These are phyloP conservation scores for Xylaria digitata DNA, from an alignment of 2,329 filamentous ascomycete species.

Conservation along the genomic window DNA sequence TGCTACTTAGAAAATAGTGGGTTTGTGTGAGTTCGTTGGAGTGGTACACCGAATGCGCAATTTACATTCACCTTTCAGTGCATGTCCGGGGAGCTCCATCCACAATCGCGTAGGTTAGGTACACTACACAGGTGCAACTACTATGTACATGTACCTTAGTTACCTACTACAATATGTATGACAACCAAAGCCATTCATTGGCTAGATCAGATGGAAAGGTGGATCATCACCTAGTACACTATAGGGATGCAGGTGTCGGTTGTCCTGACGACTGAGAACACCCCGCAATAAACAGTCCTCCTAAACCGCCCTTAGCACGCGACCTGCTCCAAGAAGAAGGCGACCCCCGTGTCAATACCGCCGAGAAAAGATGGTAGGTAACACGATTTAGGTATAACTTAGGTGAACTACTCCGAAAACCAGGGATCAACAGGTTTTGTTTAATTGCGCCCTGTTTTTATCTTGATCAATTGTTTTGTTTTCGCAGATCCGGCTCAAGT, in stretches of 20 bases:
- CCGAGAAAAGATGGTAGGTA: background rate
- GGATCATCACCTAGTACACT: background rate
- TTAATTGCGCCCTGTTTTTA: conserved; percentile 12
- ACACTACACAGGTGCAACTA: too few species aligned
- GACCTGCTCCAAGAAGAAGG: conserved; percentile 36
- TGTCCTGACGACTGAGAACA: conserved; percentile 33
- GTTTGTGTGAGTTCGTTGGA: too few species aligned
- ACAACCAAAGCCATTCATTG: too few species aligned
- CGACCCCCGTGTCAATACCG: conserved; percentile 4
- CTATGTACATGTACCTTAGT: too few species aligned
- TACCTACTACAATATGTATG: too few species aligned
- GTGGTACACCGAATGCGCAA: too few species aligned
- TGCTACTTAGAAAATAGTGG: conserved; percentile 2
- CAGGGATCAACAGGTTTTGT: background rate
- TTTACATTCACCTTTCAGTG: too few species aligned
- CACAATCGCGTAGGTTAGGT: too few species aligned
- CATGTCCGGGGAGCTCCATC: too few species aligned
- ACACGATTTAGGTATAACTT: too few species aligned
- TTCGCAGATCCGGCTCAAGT: conserved; percentile 30
- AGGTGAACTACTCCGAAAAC: background rate
- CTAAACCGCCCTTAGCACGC: conserved; percentile 6
- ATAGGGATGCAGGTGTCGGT: conserved; percentile 1
- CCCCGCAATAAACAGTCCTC: conserved; percentile 34
- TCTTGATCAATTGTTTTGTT: conserved; percentile 2
- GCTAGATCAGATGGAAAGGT: background rate